These are phyloP conservation scores for Phytophthora kernoviae DNA, from an alignment of 352 stramenopile genomes.

Conservation along the genomic window DNA sequence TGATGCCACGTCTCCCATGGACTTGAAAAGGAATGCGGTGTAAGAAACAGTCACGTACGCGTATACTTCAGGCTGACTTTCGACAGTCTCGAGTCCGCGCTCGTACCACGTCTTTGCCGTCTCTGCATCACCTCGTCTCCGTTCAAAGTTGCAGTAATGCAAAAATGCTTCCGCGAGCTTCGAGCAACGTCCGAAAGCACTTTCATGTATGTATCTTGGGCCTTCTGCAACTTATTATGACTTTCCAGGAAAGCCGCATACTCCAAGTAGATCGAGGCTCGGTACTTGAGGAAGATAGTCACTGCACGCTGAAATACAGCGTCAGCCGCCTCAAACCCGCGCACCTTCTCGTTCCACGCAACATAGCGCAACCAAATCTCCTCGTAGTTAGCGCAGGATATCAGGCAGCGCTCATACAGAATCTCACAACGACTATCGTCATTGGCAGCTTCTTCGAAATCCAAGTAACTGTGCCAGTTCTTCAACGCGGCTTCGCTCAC, in stretches of 20 bases:
- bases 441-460: conserved; percentile 72
- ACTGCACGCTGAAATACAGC: conserved; percentile 68
- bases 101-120: conserved; percentile 60
- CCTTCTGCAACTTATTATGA: conserved; percentile 54
- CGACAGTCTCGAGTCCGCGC: conserved; percentile 48
- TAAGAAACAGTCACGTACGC: conserved; percentile 61
- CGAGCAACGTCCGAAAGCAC: conserved; percentile 57
- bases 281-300: conserved; percentile 75
- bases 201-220: conserved; percentile 58
- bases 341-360: conserved; percentile 58
- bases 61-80: conserved; percentile 48
- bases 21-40: conserved; percentile 61
- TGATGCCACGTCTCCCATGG: conserved; percentile 37
- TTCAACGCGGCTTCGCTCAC: conserved; percentile 67
- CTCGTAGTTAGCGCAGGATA: conserved; percentile 86
- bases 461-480: conserved; percentile 83
- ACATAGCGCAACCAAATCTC: conserved; percentile 80
- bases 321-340: conserved; percentile 66
- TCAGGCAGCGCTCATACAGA: conserved; percentile 81
- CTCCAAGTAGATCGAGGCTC: conserved; percentile 73
- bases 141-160: conserved; percentile 74
- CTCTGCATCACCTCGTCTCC: conserved; percentile 57
- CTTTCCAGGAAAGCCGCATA: conserved; percentile 75
- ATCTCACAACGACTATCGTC: conserved; percentile 58
- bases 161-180: conserved; percentile 71